A percentile compares a stretch with the other conserved stretches of the same genome.
These are phyloP conservation scores for Jamesozyma piceae DNA, from an alignment of 805 yeast species.

Conservation along the genomic window DNA sequence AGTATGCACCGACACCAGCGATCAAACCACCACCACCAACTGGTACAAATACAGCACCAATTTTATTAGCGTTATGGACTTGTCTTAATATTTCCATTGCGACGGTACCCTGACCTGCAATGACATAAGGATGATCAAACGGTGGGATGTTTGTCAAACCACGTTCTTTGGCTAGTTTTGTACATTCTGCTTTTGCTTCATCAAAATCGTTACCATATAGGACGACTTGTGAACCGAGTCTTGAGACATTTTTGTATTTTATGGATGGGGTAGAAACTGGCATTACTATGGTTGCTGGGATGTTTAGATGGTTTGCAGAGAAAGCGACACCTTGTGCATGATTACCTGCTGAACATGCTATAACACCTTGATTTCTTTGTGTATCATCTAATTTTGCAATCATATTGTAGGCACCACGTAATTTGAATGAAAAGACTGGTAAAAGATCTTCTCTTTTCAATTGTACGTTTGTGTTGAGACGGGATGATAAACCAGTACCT, in stretches of 20 bases:
- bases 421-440: slow-evolving; percentile 92
- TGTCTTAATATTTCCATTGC: slow-evolving; percentile 91
- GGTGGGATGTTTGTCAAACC: slow-evolving; percentile 93
- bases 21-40: slow-evolving; percentile 97
- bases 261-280: slow-evolving; percentile 95
- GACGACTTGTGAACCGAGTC: slow-evolving; percentile 91
- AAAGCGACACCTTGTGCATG: slow-evolving; percentile 99
- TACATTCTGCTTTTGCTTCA: slow-evolving; percentile 87
- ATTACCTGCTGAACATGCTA: slow-evolving; percentile 98
- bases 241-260: slow-evolving; percentile 81
- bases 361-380: slow-evolving; percentile 68
- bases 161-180: slow-evolving; percentile 54
- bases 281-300: slow-evolving; percentile 96
- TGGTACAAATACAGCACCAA: slow-evolving; percentile 82
- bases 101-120: slow-evolving; percentile 98
- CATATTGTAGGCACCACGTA: slow-evolving; percentile 97
- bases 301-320: slow-evolving; percentile 73
- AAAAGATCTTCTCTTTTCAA: slow-evolving; percentile 87
- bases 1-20: slow-evolving; percentile 82
- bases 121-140: slow-evolving; percentile 93
- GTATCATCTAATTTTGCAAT: slow-evolving; percentile 70
- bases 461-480: slow-evolving; percentile 63
- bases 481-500: slow-evolving; percentile 67
- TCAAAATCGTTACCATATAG: slow-evolving; percentile 91
- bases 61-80: slow-evolving; percentile 50